These are phyloP conservation scores for Penicillium olsonii DNA, from an alignment of 2,329 filamentous ascomycete species.

Conservation along the genomic window DNA sequence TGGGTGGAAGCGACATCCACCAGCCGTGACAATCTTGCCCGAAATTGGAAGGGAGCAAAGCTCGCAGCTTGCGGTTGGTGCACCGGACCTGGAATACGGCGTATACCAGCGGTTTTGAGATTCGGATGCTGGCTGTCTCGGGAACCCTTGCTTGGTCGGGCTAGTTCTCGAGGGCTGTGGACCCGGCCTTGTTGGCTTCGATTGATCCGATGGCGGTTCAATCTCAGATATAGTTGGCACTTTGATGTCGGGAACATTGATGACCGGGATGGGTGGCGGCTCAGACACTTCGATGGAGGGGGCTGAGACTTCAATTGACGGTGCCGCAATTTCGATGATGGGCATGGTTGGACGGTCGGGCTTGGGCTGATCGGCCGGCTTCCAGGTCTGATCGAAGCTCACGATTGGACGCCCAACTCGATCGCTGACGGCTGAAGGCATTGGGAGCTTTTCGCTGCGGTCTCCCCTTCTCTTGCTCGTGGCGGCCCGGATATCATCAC, in stretches of 20 bases:
- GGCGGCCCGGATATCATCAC: conserved; percentile 84
- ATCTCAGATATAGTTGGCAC: conserved; percentile 42
- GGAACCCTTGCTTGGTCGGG: conserved; percentile 27
- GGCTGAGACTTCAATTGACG: conserved; percentile 26
- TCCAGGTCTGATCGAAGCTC: conserved; percentile 87
- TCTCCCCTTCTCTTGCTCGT: conserved; percentile 88
- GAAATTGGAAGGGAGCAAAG: conserved; percentile 83
- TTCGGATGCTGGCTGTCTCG: conserved; percentile 40
- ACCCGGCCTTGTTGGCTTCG: conserved; percentile 15
- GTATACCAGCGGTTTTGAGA: conserved; percentile 38
- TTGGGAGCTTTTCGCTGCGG: conserved; percentile 82
- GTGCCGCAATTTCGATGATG: conserved; percentile 51
- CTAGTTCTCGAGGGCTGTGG: conserved; percentile 17
- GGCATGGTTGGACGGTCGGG: conserved; percentile 42
- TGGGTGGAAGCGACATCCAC: conserved; percentile 83
- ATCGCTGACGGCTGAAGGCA: conserved; percentile 87
- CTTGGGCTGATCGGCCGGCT: conserved; percentile 53
- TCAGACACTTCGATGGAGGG: conserved; percentile 51
- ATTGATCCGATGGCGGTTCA: conserved; percentile 15
- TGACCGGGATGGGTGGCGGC: conserved; percentile 44
- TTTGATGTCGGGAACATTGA: conserved; percentile 53
- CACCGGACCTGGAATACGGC: conserved; percentile 50
- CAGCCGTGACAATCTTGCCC: conserved; percentile 83
- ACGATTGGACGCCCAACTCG: conserved; percentile 90
- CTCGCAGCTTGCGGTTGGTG: conserved; percentile 73